These are phyloP conservation scores for Colletotrichum cordylinicola DNA, from an alignment of 2,329 filamentous ascomycete genomes.

Conservation along the genomic window DNA sequence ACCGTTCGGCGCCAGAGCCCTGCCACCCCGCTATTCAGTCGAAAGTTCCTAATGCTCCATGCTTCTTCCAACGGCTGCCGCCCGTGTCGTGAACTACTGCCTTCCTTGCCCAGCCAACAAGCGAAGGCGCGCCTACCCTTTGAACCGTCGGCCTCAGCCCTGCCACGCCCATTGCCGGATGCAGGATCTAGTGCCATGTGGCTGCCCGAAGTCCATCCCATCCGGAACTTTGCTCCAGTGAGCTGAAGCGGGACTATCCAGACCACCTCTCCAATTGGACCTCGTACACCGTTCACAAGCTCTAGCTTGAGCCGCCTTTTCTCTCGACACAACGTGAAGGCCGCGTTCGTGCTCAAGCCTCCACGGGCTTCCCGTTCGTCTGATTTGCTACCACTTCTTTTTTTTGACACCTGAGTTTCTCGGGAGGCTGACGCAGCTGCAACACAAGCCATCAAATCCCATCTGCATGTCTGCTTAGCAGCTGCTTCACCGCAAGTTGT, in stretches of 20 bases:
- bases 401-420: background rate
- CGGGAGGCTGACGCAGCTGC: background rate
- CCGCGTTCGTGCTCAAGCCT: background rate
- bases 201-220: background rate
- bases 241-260: background rate
- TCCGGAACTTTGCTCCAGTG: background rate
- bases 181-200: conserved; percentile 1
- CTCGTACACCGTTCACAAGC: background rate
- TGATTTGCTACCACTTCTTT: background rate
- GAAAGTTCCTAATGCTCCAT: background rate
- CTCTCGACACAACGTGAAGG: background rate
- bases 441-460: background rate
- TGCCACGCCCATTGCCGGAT: background rate
- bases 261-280: background rate
- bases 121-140: background rate
- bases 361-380: background rate
- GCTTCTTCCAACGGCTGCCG: background rate
- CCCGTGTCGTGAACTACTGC: background rate
- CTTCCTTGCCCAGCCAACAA: background rate
- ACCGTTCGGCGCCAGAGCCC: background rate
- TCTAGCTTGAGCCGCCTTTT: background rate
- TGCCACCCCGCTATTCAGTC: background rate
- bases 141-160: background rate
- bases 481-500: background rate
- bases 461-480: background rate